Evolutionary conservation across 2,329 filamentous ascomycete genomes (phyloP).

Genomic region (Iodosphaeria phyllophila): DNA sequence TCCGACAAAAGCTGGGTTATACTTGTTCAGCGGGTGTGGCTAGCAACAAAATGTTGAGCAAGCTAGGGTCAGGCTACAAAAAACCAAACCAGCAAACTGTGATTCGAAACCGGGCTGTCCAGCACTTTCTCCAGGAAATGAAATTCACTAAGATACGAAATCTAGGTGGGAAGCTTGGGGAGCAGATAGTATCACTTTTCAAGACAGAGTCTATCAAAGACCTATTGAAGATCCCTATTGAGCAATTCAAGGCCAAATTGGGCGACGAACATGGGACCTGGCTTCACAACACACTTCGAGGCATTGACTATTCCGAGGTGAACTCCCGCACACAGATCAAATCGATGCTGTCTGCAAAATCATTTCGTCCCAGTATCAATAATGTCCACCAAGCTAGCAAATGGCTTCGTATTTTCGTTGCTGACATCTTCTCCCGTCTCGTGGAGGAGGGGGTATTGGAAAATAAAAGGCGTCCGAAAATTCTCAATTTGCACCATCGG

Average conservation of each 20-base stretch:
- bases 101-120: slow-evolving; percentile 68
- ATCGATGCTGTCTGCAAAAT: slow-evolving; percentile 93
- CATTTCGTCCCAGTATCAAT: slow-evolving; percentile 72
- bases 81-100: slow-evolving; percentile 92
- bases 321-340: slow-evolving; percentile 87
- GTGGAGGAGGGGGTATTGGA: slow-evolving; percentile 83
- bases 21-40: slow-evolving; percentile 85
- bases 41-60: slow-evolving; percentile 87
- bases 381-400: slow-evolving; percentile 57
- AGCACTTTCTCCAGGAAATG: slow-evolving; percentile 63
- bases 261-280: slow-evolving; percentile 73
- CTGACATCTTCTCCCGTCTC: slow-evolving; percentile 77
- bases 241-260: slow-evolving; percentile 59
- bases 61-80: slow-evolving; percentile 76
- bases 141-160: slow-evolving; percentile 93
- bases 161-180: slow-evolving; percentile 85
- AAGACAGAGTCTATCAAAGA: slow-evolving; percentile 64
- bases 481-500: slow-evolving; percentile 69
- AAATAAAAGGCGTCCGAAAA: slow-evolving; percentile 70
- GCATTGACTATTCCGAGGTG: slow-evolving; percentile 74
- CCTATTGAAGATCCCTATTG: slow-evolving; percentile 50
- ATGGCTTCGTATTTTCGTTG: slow-evolving; percentile 82
- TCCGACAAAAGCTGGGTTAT: slow-evolving; percentile 58
- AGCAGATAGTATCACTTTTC: slow-evolving; percentile 67
- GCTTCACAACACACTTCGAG: slow-evolving; percentile 71